These are phyloP conservation scores for Ogataea trehalophila DNA, from an alignment of 805 yeast species.

Conservation along the genomic window DNA sequence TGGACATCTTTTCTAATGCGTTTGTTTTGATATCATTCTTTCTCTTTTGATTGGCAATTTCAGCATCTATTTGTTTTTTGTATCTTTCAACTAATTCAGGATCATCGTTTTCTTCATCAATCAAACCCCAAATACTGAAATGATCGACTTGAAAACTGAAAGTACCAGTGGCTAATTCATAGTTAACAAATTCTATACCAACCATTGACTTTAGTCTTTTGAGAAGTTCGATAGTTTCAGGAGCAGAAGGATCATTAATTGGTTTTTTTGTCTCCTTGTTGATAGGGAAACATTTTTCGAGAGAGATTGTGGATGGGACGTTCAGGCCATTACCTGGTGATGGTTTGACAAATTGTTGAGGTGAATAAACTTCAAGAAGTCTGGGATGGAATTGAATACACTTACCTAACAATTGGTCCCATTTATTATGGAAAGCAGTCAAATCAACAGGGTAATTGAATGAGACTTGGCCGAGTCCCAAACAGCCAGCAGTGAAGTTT, in stretches of 20 bases:
- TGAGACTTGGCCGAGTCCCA: conserved; percentile 62
- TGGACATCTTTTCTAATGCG: conserved; percentile 20
- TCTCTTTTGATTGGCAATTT: conserved; percentile 13
- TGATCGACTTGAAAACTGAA: conserved; percentile 86
- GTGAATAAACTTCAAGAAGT: conserved; percentile 60
- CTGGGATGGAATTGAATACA: conserved; percentile 44
- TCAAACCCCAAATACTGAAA: conserved; percentile 91
- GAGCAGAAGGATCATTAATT: conserved; percentile 30
- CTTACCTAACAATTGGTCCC: conserved; percentile 35
- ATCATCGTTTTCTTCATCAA: conserved; percentile 60
- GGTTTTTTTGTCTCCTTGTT: conserved; percentile 21
- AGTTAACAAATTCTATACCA: conserved; percentile 78
- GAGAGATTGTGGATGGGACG: conserved; percentile 69
- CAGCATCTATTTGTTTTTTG: conserved; percentile 24
- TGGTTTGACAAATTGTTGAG: conserved; percentile 43
- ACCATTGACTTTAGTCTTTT: conserved; percentile 45
- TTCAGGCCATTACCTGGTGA: conserved; percentile 65
- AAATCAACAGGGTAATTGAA: conserved; percentile 68
- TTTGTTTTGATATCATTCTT: conserved; percentile 13
- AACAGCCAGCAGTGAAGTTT: conserved; percentile 64
- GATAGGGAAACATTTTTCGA: conserved; percentile 56
- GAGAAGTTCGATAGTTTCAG: conserved; percentile 43
- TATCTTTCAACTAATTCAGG: conserved; percentile 34
- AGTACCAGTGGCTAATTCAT: conserved; percentile 65
- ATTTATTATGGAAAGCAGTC: conserved; percentile 42